Conservation (phyloP, 257 asterid species). For the Solanum corneliomulleri region DNA sequence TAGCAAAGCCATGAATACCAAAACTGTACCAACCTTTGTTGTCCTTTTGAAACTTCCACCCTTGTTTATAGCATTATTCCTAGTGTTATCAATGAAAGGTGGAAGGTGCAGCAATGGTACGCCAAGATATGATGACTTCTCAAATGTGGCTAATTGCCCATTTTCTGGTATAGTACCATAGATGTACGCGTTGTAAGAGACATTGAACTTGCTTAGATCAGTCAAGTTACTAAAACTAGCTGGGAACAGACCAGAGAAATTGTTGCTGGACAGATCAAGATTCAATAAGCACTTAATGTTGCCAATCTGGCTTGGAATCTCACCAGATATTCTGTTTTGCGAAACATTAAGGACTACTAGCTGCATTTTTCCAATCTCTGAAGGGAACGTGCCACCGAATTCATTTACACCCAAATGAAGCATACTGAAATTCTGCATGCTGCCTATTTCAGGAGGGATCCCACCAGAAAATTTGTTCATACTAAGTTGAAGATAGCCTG, state of each 20-base stretch:
- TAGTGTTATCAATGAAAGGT: slow-evolving; percentile 37
- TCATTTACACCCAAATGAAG: slow-evolving; percentile 56
- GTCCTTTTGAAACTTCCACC: not conserved
- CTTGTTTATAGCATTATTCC: not conserved
- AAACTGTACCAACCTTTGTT: slow-evolving; percentile 20
- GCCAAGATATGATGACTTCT: slow-evolving; percentile 66
- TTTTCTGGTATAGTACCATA: slow-evolving; percentile 54
- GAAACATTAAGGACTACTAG: slow-evolving; percentile 57
- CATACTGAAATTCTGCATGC: slow-evolving; percentile 62
- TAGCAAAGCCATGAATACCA: slow-evolving; percentile 33
- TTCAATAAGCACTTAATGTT: slow-evolving; percentile 55
- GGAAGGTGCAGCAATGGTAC: slow-evolving; percentile 62
- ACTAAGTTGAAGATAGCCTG: slow-evolving; percentile 76
- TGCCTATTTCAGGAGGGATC: slow-evolving; percentile 59
- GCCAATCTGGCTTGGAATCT: slow-evolving; percentile 57
- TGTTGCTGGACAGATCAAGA: slow-evolving; percentile 66
- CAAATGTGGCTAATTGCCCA: slow-evolving; percentile 70
- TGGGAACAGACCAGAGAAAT: slow-evolving; percentile 72
- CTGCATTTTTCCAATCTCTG: slow-evolving; percentile 34
- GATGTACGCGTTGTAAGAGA: slow-evolving; percentile 65
- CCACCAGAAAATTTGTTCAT: slow-evolving; percentile 56
- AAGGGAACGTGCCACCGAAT: slow-evolving; percentile 48
- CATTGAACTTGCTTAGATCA: slow-evolving; percentile 63
- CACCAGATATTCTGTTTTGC: slow-evolving; percentile 42
- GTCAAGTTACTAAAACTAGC: slow-evolving; percentile 39